These are phyloP conservation scores for Trichosanthes cucumerina DNA, from an alignment of 306 rosid species.

Conservation along the genomic window DNA sequence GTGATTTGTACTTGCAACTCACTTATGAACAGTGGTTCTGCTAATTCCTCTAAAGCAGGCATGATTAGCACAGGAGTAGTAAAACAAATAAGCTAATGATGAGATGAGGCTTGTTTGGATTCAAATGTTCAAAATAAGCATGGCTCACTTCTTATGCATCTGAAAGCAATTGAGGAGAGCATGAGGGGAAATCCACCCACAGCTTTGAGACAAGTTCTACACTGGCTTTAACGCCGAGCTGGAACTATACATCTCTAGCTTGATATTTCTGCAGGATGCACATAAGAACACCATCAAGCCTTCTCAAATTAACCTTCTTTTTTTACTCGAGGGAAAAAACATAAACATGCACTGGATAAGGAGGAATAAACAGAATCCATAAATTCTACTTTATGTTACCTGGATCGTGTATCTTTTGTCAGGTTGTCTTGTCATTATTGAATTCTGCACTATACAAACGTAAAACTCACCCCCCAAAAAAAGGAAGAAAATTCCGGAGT, in stretches of 20 bases:
- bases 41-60: not conserved
- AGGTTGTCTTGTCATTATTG: not conserved
- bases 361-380: constrained; percentile 3
- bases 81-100: not conserved
- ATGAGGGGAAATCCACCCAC: constrained; percentile 5
- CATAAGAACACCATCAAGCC: not conserved
- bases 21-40: not conserved
- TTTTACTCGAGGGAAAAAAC: not conserved
- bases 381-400: not conserved
- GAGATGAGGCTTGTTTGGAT: constrained; percentile 4
- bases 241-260: constrained; percentile 3
- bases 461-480: not conserved
- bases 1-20: constrained; percentile 6
- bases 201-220: constrained; percentile 5
- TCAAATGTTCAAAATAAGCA: not conserved
- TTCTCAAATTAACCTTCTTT: not conserved
- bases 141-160: constrained; percentile 4
- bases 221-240: constrained; percentile 1
- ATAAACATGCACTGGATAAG: not conserved
- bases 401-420: not conserved
- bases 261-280: constrained; percentile 7
- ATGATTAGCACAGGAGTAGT: not conserved
- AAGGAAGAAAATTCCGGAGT: too few species aligned
- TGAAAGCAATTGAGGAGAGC: constrained; percentile 1
- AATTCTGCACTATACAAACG: not conserved